These are phyloP conservation scores for Leishmania amazonensis DNA, from an alignment of 208 protist species.

Conservation along the genomic window DNA sequence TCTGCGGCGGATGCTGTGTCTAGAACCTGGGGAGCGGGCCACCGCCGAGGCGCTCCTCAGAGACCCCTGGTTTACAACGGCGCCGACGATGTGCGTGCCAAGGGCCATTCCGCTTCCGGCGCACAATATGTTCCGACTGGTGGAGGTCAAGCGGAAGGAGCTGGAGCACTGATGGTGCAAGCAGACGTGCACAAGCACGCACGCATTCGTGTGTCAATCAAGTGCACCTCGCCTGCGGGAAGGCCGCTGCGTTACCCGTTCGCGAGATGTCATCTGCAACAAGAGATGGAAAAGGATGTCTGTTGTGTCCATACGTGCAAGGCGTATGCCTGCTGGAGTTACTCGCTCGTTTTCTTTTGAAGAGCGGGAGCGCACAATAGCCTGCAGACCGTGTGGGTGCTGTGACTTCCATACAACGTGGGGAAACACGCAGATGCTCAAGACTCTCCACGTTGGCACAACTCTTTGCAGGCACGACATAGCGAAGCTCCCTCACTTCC, in stretches of 20 bases:
- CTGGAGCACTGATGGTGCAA: constrained; percentile 9
- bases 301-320: background rate
- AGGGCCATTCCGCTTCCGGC: constrained; percentile 59
- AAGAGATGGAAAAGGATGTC: background rate
- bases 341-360: background rate
- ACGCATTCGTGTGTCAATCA: background rate
- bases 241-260: background rate
- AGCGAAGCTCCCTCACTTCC: background rate
- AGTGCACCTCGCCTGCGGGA: background rate
- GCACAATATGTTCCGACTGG: constrained; percentile 71
- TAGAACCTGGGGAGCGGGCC: constrained; percentile 67
- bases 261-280: background rate
- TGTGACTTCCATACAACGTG: background rate
- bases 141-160: constrained; percentile 45
- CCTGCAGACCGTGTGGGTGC: background rate
- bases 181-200: background rate
- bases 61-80: constrained; percentile 74
- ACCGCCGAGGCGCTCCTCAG: constrained; percentile 53
- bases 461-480: background rate
- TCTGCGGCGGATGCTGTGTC: constrained; percentile 75
- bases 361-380: background rate
- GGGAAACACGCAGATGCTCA: background rate
- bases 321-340: background rate
- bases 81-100: constrained; percentile 59
- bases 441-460: background rate